Evolutionary conservation across 805 yeast species (phyloP).

Genomic region (Metschnikowia peoriensis): DNA sequence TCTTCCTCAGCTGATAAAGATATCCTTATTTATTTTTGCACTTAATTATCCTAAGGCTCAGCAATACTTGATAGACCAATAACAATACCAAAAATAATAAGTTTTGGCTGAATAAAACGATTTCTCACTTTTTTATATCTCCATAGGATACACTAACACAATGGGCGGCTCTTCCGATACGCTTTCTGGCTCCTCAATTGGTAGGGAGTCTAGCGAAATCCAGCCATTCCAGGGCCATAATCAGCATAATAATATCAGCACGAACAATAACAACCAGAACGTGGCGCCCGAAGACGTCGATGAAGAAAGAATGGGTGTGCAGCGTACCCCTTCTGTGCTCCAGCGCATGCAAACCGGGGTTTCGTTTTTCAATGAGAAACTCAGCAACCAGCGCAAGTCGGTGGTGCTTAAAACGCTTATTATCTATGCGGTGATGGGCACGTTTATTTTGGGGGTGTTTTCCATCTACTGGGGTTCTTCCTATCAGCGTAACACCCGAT

Average conservation of each 20-base stretch:
- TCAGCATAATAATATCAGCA: neutral
- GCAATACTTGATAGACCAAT: neutral
- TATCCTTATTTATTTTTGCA: no score
- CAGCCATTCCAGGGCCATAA: neutral
- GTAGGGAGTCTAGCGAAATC: neutral
- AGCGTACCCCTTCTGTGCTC: conserved; percentile 12
- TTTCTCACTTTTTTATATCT: neutral
- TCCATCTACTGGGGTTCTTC: conserved; percentile 52
- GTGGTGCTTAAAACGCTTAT: conserved; percentile 18
- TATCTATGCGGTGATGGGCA: conserved; percentile 32
- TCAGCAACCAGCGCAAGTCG: conserved; percentile 20
- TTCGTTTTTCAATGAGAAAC: conserved; percentile 32
- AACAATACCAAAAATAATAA: neutral
- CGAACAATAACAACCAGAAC: neutral
- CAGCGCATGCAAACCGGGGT: conserved; percentile 26
- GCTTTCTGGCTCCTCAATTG: neutral
- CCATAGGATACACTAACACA: neutral
- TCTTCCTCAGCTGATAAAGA: no score
- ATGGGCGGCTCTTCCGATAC: neutral
- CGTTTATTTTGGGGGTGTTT: conserved; percentile 36
- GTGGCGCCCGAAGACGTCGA: neutral
- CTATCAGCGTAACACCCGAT: conserved; percentile 28
- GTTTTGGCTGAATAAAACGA: neutral
- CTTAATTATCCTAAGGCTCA: neutral
- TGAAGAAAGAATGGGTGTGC: conserved; percentile 4